A percentile compares a stretch with the other conserved stretches of the same genome.
phyloP scores from a whole-genome alignment of 2,329 filamentous ascomycete genomes.

The Ceratocystiopsis minuta region DNA sequence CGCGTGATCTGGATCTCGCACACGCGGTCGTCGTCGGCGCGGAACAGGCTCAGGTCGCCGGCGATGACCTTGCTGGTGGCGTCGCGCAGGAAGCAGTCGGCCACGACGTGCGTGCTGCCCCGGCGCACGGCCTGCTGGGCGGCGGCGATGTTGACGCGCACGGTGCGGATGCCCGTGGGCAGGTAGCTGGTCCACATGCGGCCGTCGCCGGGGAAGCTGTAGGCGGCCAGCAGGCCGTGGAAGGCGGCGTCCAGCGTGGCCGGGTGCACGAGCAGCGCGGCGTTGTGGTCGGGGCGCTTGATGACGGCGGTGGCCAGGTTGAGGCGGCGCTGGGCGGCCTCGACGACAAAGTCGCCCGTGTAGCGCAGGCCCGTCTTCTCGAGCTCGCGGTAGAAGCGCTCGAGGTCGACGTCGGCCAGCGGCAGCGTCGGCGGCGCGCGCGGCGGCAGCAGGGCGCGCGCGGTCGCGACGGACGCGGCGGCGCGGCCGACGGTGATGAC shows the following conservation, averaged over 20 bases:
- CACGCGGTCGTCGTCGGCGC: slow-evolving; percentile 1
- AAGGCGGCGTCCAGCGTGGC: slow-evolving; percentile 18
- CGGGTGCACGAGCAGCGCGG: slow-evolving; percentile 16
- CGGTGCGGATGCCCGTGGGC: slow-evolving; percentile 12
- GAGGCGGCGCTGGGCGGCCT: slow-evolving; percentile 3
- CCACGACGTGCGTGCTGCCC: slow-evolving; percentile 1
- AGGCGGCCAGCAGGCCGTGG: slow-evolving; percentile 18
- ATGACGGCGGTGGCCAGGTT: not conserved
- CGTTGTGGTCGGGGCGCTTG: slow-evolving; percentile 1
- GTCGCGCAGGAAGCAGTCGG: slow-evolving; percentile 6
- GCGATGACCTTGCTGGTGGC: slow-evolving; percentile 6
- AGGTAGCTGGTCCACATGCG: slow-evolving; percentile 16
- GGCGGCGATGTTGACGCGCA: slow-evolving; percentile 5
- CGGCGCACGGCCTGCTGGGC: not conserved
- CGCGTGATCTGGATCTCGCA: slow-evolving; percentile 6
- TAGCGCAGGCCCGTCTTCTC: slow-evolving; percentile 4
- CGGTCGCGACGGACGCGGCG: not conserved
- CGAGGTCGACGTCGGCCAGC: slow-evolving; percentile 5
- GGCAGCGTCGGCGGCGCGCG: slow-evolving; percentile 2
- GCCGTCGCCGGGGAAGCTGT: slow-evolving; percentile 16
- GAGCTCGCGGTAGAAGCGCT: slow-evolving; percentile 6
- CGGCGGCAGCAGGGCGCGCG: not conserved
- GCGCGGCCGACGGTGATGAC: slow-evolving; percentile 1
- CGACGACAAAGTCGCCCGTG: slow-evolving; percentile 6
- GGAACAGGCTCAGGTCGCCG: slow-evolving; percentile 6